phyloP scores from a whole-genome alignment of 768 basidiomycete species.

The Mycena sanguinolenta region DNA sequence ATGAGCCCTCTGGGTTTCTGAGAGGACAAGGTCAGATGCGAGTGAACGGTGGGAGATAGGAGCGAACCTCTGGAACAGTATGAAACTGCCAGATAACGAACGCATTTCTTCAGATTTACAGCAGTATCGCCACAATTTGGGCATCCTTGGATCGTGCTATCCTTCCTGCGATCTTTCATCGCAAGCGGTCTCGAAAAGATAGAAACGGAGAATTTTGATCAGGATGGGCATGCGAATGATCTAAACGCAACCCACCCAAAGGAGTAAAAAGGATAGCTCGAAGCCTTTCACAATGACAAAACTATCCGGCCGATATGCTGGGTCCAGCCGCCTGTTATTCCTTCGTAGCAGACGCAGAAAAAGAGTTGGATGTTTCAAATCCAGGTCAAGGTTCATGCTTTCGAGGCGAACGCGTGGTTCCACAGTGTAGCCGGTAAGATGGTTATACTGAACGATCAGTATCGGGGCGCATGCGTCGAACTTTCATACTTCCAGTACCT shows the following conservation, averaged over 20 bases:
- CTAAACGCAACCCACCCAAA: slow-evolving; percentile 8
- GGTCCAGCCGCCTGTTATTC: slow-evolving; percentile 18
- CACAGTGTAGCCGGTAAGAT: not conserved
- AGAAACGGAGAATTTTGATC: too few species aligned
- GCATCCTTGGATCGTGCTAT: slow-evolving; percentile 19
- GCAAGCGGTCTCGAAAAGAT: slow-evolving; percentile 1
- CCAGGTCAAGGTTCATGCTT: not conserved
- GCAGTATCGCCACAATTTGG: slow-evolving; percentile 22
- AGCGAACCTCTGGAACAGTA: slow-evolving; percentile 18
- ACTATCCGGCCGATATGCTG: slow-evolving; percentile 3
- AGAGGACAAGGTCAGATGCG: not conserved
- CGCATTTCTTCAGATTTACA: slow-evolving; percentile 2
- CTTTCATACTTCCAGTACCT: slow-evolving; percentile 16
- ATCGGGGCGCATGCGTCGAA: slow-evolving; percentile 17
- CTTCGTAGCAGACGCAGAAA: slow-evolving; percentile 10
- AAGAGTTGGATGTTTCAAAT: slow-evolving; percentile 19
- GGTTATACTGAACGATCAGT: slow-evolving; percentile 12
- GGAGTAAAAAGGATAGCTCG: slow-evolving; percentile 16
- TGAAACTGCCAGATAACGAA: not conserved
- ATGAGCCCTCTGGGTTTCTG: slow-evolving; percentile 20
- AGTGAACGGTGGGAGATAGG: too few species aligned
- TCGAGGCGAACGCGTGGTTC: not conserved
- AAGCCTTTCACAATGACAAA: not conserved
- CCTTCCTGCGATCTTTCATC: slow-evolving; percentile 17
- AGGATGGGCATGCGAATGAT: not conserved